Percentiles rank a stretch among this genome's conserved stretches.
phyloP scores from a whole-genome alignment of 225 moss, liverwort and hornwort species.

The Bryoerythrophyllum caledonicum region DNA sequence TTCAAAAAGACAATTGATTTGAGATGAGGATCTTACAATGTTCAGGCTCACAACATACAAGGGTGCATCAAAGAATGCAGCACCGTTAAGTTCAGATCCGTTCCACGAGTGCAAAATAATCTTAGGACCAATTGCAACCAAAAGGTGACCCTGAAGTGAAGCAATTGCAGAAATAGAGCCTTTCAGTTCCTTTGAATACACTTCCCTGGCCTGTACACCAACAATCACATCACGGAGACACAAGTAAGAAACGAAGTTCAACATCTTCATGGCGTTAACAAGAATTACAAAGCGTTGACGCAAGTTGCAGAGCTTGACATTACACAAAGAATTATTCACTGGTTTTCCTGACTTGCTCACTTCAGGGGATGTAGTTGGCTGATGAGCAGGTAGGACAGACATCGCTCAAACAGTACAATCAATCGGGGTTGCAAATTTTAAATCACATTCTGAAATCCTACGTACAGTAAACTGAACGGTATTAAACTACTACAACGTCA shows the following conservation, averaged over 20 bases:
- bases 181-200: slow-evolving; percentile 96
- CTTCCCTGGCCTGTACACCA: slow-evolving; percentile 67
- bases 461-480: background rate
- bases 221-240: background rate
- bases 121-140: slow-evolving; percentile 96
- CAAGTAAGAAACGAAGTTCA: slow-evolving; percentile 7
- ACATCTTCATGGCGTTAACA: background rate
- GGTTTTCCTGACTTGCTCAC: background rate
- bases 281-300: slow-evolving; percentile 12
- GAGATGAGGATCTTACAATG: slow-evolving; percentile 61
- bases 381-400: no score
- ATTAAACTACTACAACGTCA: background rate
- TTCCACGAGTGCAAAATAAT: slow-evolving; percentile 99
- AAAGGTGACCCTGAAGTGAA: slow-evolving; percentile 95
- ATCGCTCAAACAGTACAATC: background rate
- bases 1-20: background rate
- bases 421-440: background rate
- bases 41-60: slow-evolving; percentile 98
- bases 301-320: slow-evolving; percentile 7
- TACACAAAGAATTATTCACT: background rate
- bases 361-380: background rate
- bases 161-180: slow-evolving; percentile 99
- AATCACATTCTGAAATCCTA: background rate
- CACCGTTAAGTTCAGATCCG: slow-evolving; percentile 94
- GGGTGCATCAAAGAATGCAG: slow-evolving; percentile 99